These are phyloP conservation scores for Pythium rishiriense DNA, from an alignment of 352 stramenopile genomes.

Conservation along the genomic window DNA sequence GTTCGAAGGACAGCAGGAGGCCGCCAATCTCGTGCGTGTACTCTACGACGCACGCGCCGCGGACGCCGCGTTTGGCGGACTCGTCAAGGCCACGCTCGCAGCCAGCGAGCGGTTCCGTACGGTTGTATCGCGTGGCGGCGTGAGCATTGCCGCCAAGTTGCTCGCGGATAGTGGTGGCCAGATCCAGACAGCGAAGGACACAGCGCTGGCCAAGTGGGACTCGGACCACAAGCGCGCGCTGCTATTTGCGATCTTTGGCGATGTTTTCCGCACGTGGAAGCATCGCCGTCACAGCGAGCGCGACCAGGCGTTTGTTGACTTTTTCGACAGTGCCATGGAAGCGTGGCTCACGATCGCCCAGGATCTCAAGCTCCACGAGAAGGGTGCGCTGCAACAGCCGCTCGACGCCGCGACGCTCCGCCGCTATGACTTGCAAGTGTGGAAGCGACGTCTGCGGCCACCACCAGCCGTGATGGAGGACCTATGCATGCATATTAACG, in stretches of 20 bases:
- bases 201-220: constrained; percentile 36
- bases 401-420: constrained; percentile 38
- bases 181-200: constrained; percentile 33
- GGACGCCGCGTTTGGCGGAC: constrained; percentile 56
- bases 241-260: constrained; percentile 44
- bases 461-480: constrained; percentile 50
- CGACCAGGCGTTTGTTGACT: constrained; percentile 43
- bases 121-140: constrained; percentile 38
- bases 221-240: constrained; percentile 45
- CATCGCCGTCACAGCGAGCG: constrained; percentile 26
- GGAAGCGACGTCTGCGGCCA: constrained; percentile 58
- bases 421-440: constrained; percentile 66
- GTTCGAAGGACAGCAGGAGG: constrained; percentile 65
- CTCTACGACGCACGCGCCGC: constrained; percentile 61
- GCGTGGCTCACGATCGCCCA: constrained; percentile 62
- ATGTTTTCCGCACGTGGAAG: constrained; percentile 47
- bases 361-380: constrained; percentile 44
- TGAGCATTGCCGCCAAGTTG: constrained; percentile 44
- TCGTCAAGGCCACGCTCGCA: constrained; percentile 58
- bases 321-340: constrained; percentile 63
- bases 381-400: not conserved
- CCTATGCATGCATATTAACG: constrained; percentile 65
- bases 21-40: constrained; percentile 58
- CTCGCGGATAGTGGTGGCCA: constrained; percentile 37
- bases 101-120: constrained; percentile 49